phyloP scores from a whole-genome alignment of 1,284 basidiomycete genomes.

The Dichomitus squalens region DNA sequence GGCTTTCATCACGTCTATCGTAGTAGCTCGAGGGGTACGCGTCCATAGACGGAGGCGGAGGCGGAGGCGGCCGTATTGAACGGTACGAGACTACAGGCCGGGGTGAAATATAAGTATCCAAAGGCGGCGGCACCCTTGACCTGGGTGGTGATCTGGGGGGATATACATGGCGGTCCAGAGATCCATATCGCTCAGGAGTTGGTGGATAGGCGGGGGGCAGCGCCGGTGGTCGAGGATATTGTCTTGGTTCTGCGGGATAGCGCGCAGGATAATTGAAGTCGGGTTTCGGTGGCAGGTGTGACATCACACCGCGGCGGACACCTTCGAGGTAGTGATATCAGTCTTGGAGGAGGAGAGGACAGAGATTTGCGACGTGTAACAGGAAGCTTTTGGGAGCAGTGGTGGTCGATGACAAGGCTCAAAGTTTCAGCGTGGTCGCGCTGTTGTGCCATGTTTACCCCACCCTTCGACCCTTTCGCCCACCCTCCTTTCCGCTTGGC shows the following conservation, averaged over 20 bases:
- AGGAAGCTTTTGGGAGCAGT: not conserved
- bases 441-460: constrained; percentile 25
- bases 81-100: constrained; percentile 24
- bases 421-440: constrained; percentile 8
- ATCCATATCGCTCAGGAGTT: constrained; percentile 20
- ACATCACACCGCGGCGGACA: constrained; percentile 17
- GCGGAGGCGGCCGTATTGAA: constrained; percentile 16
- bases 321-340: not conserved
- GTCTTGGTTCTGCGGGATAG: constrained; percentile 28
- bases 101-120: constrained; percentile 28
- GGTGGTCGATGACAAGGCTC: constrained; percentile 5
- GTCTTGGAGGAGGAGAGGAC: not conserved
- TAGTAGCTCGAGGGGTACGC: constrained; percentile 17
- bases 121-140: constrained; percentile 16
- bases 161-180: constrained; percentile 28
- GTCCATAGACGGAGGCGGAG: constrained; percentile 21
- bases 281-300: constrained; percentile 36
- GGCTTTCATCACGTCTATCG: constrained; percentile 29
- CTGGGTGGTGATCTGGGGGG: constrained; percentile 28
- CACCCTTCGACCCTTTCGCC: not conserved
- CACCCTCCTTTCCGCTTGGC: not conserved
- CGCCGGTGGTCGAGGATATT: constrained; percentile 25
- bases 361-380: not conserved
- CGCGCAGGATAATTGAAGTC: constrained; percentile 34
- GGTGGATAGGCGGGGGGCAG: constrained; percentile 14